Evolutionary conservation across 192 early-diverging fungal genomes (phyloP), one percentile per base, ranked within the genome.

Genomic region (Irineochytrium annulatum): DNA sequence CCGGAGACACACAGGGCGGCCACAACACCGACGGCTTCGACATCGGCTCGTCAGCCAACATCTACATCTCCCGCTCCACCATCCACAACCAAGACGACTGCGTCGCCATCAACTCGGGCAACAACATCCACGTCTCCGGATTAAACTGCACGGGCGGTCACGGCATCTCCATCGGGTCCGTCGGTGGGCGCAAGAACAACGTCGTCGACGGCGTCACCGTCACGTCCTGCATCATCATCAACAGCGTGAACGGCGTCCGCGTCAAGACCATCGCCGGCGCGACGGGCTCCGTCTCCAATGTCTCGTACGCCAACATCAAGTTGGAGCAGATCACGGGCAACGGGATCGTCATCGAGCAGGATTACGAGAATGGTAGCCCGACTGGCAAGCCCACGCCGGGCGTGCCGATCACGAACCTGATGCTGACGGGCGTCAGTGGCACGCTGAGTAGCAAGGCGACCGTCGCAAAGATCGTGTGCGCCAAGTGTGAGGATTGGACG

Each of bases 1-100:
- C 62, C 52, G 57, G 56, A 22, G 16, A 59, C 14, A 44, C 59
- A 2, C 3, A 22, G 48, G 44, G 51, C 34, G 60, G 60, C 27
- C 60, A 62, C 52, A 62, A 62, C 60, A 58, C 60, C 4, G 60
- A 62, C 52, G 24, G n/a, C 19, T 57, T 62, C 35, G 60, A 62
- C 24, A 34, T 62, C 26, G n/a, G n/a, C n/a, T 39, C 32, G 3
- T 57, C 43, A 44, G 66, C 71, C 30, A 59, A 45, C 14, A 54
- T 80, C 24, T 64, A 57, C 31, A 73, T 80, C 46, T 43, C 22
- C 1, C 55, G 65, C 33, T 55, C 67, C 2, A 63, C 63, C 19
- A 53, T 80, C 19, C 55, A 57, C 43, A 80, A 81, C 52, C 69
- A 68, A 54, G 78, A 80, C 46, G 78, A 80, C 32, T 80, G 78